Conservation (phyloP, 306 rosid species). For the Trifolium fragiferum region DNA sequence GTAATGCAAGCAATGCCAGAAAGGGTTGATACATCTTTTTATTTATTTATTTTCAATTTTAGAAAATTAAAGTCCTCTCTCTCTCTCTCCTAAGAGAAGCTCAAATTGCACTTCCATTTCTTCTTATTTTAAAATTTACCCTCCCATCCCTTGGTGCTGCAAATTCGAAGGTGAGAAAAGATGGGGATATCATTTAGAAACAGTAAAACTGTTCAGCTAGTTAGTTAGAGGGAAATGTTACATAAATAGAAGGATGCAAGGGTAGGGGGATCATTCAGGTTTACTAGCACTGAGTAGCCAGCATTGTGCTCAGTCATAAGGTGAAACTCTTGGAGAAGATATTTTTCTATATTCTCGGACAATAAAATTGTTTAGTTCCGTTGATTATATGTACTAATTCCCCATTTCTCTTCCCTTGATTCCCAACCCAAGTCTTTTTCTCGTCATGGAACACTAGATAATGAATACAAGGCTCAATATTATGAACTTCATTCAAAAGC, state of each 20-base stretch:
- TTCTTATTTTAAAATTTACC: background rate
- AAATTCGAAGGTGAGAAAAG: too few relatives aligned
- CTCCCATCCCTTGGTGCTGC: background rate
- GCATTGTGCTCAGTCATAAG: background rate
- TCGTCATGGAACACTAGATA: slow-evolving; percentile 29
- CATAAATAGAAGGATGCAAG: too few relatives aligned
- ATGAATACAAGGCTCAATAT: slow-evolving; percentile 12
- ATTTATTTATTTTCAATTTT: background rate
- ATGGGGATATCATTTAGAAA: too few relatives aligned
- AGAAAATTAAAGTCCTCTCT: background rate
- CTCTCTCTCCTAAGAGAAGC: background rate
- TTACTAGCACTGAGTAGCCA: slow-evolving; percentile 2
- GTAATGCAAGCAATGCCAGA: slow-evolving; percentile 51
- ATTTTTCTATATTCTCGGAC: slow-evolving; percentile 4
- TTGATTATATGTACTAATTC: background rate
- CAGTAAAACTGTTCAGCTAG: too few relatives aligned
- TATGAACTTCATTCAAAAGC: slow-evolving; percentile 21
- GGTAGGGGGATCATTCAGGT: background rate
- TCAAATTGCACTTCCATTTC: background rate
- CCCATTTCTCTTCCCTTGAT: slow-evolving; percentile 16
- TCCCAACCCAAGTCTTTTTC: slow-evolving; percentile 7
- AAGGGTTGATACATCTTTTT: slow-evolving; percentile 8
- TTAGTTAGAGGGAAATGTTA: too few relatives aligned
- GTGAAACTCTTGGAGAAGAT: slow-evolving; percentile 26
- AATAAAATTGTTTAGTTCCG: slow-evolving; percentile 9